Base-by-base conservation (phyloP, 176 grass and related monocot species). In the Urochloa ruziziensis region DNA sequence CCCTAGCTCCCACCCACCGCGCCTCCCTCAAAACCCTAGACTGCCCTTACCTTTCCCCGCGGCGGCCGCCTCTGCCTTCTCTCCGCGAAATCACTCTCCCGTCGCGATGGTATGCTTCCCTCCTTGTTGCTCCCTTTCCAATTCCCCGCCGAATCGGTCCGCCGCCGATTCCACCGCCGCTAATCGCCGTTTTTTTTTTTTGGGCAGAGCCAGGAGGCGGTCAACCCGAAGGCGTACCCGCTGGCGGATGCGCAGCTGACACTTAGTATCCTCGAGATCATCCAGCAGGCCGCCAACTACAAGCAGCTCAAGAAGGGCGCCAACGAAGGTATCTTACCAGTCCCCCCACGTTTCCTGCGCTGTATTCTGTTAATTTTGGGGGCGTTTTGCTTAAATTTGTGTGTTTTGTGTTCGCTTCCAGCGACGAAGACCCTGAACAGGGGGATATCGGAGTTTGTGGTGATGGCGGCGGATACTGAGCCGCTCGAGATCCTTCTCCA, bases 301-400 rank as follows among this genome's bases (percentile, higher is more conserved):
- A 96, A 89, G 93, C 93, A 96, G 78, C 90, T 96, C 65, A 96
- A 91, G 91, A 96, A 96, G 88, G 93, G 93, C 17, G 93, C 93
- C 40, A 96, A 96, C 78, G 93, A 96, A 87, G 93, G 93, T 96
- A 51, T 12, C 40, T 10, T 13, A 54, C 17, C 34, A 66, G 79
- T 83, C 34, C 42, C 14, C 21, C 4, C 43, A 5, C 16, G 16
- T 34, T 37, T 60, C 6, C 3, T 54, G 25, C 0, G 56, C n/a
- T 66, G 16, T 18, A 29, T 15, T 48, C 16, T 37, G 37, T 47
- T 15, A 34, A 73, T 74, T 84, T 29, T 0, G 21, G 28, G 6
- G 30, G 0, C 1, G 1, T 59, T 0, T 65, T 13, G 17, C 49
- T 74, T 57, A 5, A 82, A 47, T 39, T 70, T 63, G 18, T 57